Conservation (phyloP, 2,329 filamentous ascomycete genomes). For the Nemania serpens region DNA sequence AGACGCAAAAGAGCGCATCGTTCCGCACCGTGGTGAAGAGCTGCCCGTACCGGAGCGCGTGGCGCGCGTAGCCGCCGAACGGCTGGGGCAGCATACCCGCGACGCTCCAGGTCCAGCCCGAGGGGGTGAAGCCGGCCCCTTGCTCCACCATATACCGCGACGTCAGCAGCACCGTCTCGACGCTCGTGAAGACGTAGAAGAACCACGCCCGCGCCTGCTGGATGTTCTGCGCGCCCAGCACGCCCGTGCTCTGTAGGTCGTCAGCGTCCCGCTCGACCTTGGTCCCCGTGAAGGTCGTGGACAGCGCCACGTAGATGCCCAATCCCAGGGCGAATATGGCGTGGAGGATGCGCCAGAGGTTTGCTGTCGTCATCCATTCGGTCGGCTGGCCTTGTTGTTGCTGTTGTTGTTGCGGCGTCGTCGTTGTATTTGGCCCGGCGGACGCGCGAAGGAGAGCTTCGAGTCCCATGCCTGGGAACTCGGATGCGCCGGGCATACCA, state of each 20-base stretch:
- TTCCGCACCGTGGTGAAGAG: conserved; percentile 73
- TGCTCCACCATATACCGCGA: conserved; percentile 72
- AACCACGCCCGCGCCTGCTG: conserved; percentile 56
- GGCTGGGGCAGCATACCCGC: conserved; percentile 69
- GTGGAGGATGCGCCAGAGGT: conserved; percentile 75
- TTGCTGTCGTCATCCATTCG: conserved; percentile 45
- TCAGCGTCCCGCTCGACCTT: conserved; percentile 60
- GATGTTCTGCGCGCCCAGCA: conserved; percentile 34
- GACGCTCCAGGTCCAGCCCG: conserved; percentile 67
- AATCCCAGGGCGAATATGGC: conserved; percentile 72
- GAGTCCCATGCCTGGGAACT: conserved; percentile 41
- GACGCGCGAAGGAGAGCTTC: conserved; percentile 42
- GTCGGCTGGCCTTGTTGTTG: conserved; percentile 31
- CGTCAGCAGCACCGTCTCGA: conserved; percentile 73
- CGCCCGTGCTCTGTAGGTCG: conserved; percentile 44
- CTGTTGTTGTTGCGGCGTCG: not conserved
- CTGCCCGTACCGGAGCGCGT: conserved; percentile 67
- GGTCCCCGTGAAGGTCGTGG: conserved; percentile 71
- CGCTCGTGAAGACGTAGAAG: conserved; percentile 82
- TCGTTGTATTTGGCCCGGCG: conserved; percentile 41
- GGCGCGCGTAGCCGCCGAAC: conserved; percentile 63
- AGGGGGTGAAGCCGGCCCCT: conserved; percentile 51
- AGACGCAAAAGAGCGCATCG: conserved; percentile 77
- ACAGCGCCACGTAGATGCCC: conserved; percentile 71
- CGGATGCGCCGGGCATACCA: conserved; percentile 43